Base-by-base conservation (phyloP, 2,329 filamentous ascomycete species). In the Aquanectria penicillioides region DNA sequence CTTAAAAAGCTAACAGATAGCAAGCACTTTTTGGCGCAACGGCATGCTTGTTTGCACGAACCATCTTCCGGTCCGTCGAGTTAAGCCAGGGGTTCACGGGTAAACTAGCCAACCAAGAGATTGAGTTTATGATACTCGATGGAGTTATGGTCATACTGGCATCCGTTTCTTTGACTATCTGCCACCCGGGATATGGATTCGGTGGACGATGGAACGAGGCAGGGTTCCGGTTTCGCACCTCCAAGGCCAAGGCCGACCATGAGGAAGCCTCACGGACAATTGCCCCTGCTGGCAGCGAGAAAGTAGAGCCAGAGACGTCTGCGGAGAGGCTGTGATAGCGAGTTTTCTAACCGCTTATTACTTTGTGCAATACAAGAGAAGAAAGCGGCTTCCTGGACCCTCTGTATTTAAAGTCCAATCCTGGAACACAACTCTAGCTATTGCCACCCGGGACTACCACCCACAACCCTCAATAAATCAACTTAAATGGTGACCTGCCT, bases 131-230 rank as follows among this genome's bases (percentile, higher is more conserved):
- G 63, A 53, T 66, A 1, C 63, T 66, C 1, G 63, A 66, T 34
- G 63, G 63, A 3, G 53, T 55, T 15, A 66, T 66, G 63, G 63
- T 66, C 10, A 57, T 64, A 41, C 43, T 64, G 1, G 63, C 62
- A 11, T 57, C 36, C 4, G 34, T 61, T 9, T 38, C 18, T 11
- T 29, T 66, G 20, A 63, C 63, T 1, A 26, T 63, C 18, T 63
- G 37, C 5, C 63, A 66, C 28, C 63, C 64, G 8, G 43, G 11
- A 9, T 43, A 38, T 36, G 56, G 53, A 20, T 63, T 63, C 37
- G 44, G 46, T 1, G 20, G 48, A 5, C 18, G 61, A n/a, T 63
- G 61, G 61, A 49, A 61, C 12, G 49, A 63, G 40, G 54, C 61
- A 3, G 46, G 54, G 20, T 63, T 63, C 26, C 34, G 36, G n/a